phyloP scores from a whole-genome alignment of 1,139 yeast genomes.

The Pichia cactophila region DNA sequence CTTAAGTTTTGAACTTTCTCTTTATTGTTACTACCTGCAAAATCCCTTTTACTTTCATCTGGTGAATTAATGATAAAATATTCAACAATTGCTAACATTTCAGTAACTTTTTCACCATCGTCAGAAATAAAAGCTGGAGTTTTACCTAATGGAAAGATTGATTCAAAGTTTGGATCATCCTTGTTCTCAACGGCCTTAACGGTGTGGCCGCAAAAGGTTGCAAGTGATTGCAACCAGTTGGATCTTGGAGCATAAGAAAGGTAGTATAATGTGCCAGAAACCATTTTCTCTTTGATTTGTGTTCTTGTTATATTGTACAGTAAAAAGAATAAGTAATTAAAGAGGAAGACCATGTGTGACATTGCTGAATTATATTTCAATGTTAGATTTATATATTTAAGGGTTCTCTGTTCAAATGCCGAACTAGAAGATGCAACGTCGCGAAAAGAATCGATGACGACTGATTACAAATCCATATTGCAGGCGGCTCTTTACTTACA shows the following conservation, averaged over 20 bases:
- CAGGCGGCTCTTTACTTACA: too few relatives aligned
- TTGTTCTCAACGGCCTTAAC: slow-evolving; percentile 25
- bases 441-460: too few relatives aligned
- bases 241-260: slow-evolving; percentile 19
- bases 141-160: slow-evolving; percentile 27
- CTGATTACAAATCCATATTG: too few relatives aligned
- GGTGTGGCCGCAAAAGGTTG: slow-evolving; percentile 30
- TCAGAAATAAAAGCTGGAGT: slow-evolving; percentile 28
- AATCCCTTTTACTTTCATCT: slow-evolving; percentile 6
- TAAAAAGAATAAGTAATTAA: too few relatives aligned
- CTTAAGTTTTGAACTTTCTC: slow-evolving; percentile 24
- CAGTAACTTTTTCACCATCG: slow-evolving; percentile 24
- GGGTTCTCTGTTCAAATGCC: too few relatives aligned
- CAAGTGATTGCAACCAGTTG: slow-evolving; percentile 13
- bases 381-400: too few relatives aligned
- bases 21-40: slow-evolving; percentile 16
- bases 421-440: too few relatives aligned
- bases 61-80: slow-evolving; percentile 20
- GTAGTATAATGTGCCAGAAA: slow-evolving; percentile 18
- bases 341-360: too few relatives aligned
- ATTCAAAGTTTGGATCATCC: not conserved
- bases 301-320: too few relatives aligned
- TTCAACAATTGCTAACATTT: slow-evolving; percentile 24
- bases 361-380: too few relatives aligned
- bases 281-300: slow-evolving; percentile 10